These are phyloP conservation scores for Aphanomyces astaci DNA, from an alignment of 352 stramenopile genomes.

Conservation along the genomic window DNA sequence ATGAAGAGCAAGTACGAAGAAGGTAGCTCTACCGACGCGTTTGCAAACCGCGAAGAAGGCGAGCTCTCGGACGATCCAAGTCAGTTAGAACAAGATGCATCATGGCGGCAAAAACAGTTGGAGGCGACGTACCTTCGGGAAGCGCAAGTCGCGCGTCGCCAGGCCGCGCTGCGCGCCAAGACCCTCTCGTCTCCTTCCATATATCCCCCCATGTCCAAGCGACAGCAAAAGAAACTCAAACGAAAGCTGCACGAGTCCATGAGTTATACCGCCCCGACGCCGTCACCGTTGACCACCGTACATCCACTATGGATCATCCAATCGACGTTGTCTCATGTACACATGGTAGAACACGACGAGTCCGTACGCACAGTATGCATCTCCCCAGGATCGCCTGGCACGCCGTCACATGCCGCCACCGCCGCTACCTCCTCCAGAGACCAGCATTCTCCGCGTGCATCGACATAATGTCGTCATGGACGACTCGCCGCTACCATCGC, in stretches of 20 bases:
- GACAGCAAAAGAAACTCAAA: slow-evolving; percentile 74
- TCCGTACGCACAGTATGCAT: slow-evolving; percentile 24
- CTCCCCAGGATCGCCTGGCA: not conserved
- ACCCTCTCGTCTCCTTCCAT: not conserved
- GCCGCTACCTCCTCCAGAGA: slow-evolving; percentile 3
- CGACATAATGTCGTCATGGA: slow-evolving; percentile 41
- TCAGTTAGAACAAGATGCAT: slow-evolving; percentile 53
- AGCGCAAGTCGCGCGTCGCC: slow-evolving; percentile 20
- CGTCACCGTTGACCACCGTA: no score
- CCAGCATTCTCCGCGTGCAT: slow-evolving; percentile 61
- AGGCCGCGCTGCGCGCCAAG: slow-evolving; percentile 9
- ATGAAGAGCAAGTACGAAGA: slow-evolving; percentile 32
- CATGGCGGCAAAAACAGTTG: slow-evolving; percentile 49
- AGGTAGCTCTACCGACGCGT: slow-evolving; percentile 13
- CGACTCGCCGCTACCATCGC: not conserved
- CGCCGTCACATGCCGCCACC: slow-evolving; percentile 13
- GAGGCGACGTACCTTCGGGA: slow-evolving; percentile 32
- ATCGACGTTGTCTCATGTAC: slow-evolving; percentile 5
- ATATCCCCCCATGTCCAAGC: slow-evolving; percentile 56
- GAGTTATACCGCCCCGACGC: no score
- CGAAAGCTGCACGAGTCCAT: slow-evolving; percentile 48
- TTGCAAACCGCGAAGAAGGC: not conserved
- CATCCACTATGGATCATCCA: no score
- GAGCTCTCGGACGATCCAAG: slow-evolving; percentile 10
- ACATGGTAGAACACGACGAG: no score